Base-by-base conservation (phyloP, 257 asterid species). In the Solanum chiquidenum region DNA sequence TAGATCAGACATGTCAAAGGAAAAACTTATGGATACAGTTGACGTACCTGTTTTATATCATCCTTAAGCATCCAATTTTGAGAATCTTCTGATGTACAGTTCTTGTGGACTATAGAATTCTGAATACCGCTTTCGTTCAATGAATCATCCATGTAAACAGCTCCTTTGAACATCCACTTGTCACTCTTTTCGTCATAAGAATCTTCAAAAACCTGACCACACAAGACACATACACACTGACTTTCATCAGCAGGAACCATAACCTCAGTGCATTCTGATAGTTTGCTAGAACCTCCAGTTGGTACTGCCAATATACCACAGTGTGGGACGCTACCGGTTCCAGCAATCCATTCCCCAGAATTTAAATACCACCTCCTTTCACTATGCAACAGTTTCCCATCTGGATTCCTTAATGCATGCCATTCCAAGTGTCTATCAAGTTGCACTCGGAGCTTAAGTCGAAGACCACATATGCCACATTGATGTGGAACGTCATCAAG, bases 241-340 rank as follows among this genome's bases (percentile, higher is more conserved):
- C 89, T 92, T 90, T 95, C 98, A 91, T 96, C 99, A 29, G 98
- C 98, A 37, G 95, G 98, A 91, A 95, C 98, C 96, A 94, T 90
- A 37, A 84, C 90, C 87, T 89, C 94, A 33, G 66, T 87, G 87
- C 88, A 88, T 86, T 91, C 96, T 33, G 80, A 72, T 74, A 85
- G 86, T 88, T 88, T 90, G 71, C 77, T 87, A 12, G 90, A 90
- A 88, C 86, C 90, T 89, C 88, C 98, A 14, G 71, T 66, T 23
- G 46, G 62, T n/a, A 85, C 92, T 3, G 76, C 82, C 82, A 91
- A 87, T 87, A 91, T 85, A 88, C 87, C 68, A 84, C 68, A 86
- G n/a, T 89, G 86, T 27, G 86, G 85, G 87, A 27, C 37, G 42
- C 83, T 88, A 72, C 89, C 91, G 29, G 84, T 76, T 88, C 93